Conservation (phyloP, 2,329 filamentous ascomycete species). For the Cyclaneusma minus region DNA sequence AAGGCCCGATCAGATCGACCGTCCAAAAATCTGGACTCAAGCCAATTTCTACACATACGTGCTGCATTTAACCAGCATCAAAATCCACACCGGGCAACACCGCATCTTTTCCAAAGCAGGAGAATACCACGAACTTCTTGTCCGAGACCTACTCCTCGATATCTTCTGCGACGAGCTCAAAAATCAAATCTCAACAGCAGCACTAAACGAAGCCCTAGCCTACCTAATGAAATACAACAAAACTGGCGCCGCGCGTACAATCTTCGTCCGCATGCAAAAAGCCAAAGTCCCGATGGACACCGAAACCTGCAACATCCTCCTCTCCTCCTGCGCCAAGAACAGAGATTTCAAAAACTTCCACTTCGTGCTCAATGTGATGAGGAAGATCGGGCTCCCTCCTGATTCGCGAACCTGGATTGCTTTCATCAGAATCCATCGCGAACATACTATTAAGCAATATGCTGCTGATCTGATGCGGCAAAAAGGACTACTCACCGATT, state of each 20-base stretch:
- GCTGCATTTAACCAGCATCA: constrained; percentile 18
- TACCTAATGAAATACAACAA: constrained; percentile 21
- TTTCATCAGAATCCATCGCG: constrained; percentile 16
- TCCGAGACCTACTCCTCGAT: constrained; percentile 12
- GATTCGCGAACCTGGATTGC: constrained; percentile 26
- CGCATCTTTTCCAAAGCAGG: constrained; percentile 7
- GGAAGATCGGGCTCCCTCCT: constrained; percentile 20
- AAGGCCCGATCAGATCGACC: constrained; percentile 7
- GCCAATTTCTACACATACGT: constrained; percentile 23
- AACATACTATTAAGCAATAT: constrained; percentile 7
- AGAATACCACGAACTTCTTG: constrained; percentile 8
- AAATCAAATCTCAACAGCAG: constrained; percentile 21
- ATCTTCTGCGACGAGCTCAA: constrained; percentile 18
- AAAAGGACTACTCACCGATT: constrained; percentile 9
- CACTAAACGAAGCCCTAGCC: constrained; percentile 23
- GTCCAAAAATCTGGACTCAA: constrained; percentile 15
- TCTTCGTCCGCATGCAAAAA: constrained; percentile 21
- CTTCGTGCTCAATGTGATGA: constrained; percentile 22
- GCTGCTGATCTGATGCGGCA: constrained; percentile 10
- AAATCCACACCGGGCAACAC: constrained; percentile 8
- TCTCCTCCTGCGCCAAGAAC: constrained; percentile 20
- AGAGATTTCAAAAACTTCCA: constrained; percentile 24
- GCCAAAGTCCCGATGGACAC: constrained; percentile 16
- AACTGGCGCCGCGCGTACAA: constrained; percentile 15
- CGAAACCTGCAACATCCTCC: constrained; percentile 27